phyloP scores from a whole-genome alignment of 2,329 filamentous ascomycete species.

The Fusarium sarcochroum region DNA sequence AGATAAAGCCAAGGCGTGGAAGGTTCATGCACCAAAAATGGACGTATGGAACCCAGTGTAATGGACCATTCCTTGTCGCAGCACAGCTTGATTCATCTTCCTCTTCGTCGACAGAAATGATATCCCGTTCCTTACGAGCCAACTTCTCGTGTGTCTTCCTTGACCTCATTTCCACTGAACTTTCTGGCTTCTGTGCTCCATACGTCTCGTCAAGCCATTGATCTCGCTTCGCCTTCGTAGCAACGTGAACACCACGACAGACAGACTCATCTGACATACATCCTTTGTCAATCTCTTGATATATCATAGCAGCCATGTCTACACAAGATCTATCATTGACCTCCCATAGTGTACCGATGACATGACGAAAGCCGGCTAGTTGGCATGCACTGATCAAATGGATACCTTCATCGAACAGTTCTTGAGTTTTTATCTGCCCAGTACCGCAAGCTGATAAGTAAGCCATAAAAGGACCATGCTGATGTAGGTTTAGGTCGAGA shows the following conservation, averaged over 20 bases:
- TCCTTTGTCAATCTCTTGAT: not conserved
- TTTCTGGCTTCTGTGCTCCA: not conserved
- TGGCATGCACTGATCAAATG: not conserved
- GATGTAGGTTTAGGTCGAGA: not conserved
- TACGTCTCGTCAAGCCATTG: not conserved
- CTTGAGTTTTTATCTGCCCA: not conserved
- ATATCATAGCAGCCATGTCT: not conserved
- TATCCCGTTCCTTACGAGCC: too few relatives aligned
- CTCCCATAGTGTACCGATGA: not conserved
- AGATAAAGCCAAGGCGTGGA: too few relatives aligned
- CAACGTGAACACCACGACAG: not conserved
- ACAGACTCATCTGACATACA: not conserved
- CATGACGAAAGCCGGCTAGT: not conserved
- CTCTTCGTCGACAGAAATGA: not conserved
- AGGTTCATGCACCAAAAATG: too few relatives aligned
- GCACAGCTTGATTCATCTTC: too few relatives aligned
- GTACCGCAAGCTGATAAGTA: not conserved
- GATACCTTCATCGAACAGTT: not conserved
- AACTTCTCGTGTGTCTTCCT: too few relatives aligned
- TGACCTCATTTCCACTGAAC: too few relatives aligned
- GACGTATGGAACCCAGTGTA: too few relatives aligned
- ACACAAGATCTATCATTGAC: not conserved
- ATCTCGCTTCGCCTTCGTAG: not conserved
- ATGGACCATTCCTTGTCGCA: too few relatives aligned
- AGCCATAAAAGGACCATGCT: accelerated